Base-by-base conservation (phyloP, 208 protist genomes). In the Porcisia deanei region DNA sequence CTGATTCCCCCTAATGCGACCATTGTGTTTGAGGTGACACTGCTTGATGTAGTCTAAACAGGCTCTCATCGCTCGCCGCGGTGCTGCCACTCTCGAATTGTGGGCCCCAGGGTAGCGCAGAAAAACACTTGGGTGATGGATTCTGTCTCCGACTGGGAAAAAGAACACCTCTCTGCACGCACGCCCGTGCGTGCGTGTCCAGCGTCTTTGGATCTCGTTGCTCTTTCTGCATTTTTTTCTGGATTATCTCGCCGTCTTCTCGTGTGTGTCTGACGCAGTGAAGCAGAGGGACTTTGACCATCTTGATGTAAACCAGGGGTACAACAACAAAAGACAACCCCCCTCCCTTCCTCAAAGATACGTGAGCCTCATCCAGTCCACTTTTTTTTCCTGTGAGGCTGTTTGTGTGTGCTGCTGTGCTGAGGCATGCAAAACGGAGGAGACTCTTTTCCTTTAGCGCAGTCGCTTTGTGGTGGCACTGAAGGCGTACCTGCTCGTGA, bases 1-100 rank as follows among this genome's bases (percentile, higher is more conserved):
- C 88, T 98, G 47, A 97, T 98, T 60, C 92, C 91, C 14, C 89
- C 91, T 54, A 88, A 98, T 74, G 91, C 85, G 20, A 91, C 92
- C 25, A 96, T 98, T 54, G 87, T 96, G 18, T 98, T 98, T 74
- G 96, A 98, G 59, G 92, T 98, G n/a, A 93, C 96, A 22, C 88
- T 98, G 49, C 71, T 97, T 55, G 91, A 96, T 76, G 90, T 97
- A 53, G 85, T 78, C 70, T 97, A 85, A 67, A 66, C 39, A 22
- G 61, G 41, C 16, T 66, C 39, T 66, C 61, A 20, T 47, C 39
- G 34, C 39, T 66, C 39, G 61, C 39, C 45, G 61, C 39, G 20
- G 20, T 66, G 39, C 61, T 47, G 39, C 61, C 18, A 1, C 61
- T 66, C 20, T 49, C 34, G 22, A 66, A 41, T 25, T 66, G 16